Evolutionary conservation across 1,284 basidiomycete genomes (phyloP), one percentile per base, ranked within the genome.

Genomic region (Ceratobasidium sp.): DNA sequence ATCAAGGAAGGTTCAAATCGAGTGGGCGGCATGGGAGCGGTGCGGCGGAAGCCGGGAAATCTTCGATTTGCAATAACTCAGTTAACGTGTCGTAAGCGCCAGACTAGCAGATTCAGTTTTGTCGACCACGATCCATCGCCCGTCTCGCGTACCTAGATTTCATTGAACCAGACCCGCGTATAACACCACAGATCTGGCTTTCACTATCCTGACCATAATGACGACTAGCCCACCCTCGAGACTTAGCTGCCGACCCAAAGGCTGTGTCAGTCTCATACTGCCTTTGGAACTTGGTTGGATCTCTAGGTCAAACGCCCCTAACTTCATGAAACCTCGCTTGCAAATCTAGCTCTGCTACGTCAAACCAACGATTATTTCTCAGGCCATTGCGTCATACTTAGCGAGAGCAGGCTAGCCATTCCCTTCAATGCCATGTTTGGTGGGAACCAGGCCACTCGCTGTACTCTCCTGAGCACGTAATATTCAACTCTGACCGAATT

Each of bases 1-100:
- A 95, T 93, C 61, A 73, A 64, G 1, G 89, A 89, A 0, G 89
- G 84, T 75, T 87, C 84, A 77, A 90, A 86, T 36, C 86, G 83
- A 38, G 63, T 70, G 25, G 73, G 70, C 11, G 73, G 61, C 73
- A 74, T 74, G 40, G 7, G 63, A 6, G 28, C 28, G 44, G 33
- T 7, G 25, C 14, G 44, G 21, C 42, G 14, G 44, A 6, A 30
- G 48, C 16, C 23, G 21, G 58, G 33, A 40, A 56, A 33, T 40
- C 23, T 51, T 40, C 18, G 38, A 69, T 69, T 69, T 69, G 38
- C 36, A 69, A 69, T 46, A 53, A 44, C 23, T n/a, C 0, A 42
- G 18, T 23, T 4, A n/a, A 44, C 38, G 11, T 21, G 21, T 23
- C 14, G 8, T 28, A 38, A 66, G 48, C 62, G 62, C 62, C 9